Evolutionary conservation across 768 basidiomycete genomes (phyloP).

Genomic region (Amanita rubescens): DNA sequence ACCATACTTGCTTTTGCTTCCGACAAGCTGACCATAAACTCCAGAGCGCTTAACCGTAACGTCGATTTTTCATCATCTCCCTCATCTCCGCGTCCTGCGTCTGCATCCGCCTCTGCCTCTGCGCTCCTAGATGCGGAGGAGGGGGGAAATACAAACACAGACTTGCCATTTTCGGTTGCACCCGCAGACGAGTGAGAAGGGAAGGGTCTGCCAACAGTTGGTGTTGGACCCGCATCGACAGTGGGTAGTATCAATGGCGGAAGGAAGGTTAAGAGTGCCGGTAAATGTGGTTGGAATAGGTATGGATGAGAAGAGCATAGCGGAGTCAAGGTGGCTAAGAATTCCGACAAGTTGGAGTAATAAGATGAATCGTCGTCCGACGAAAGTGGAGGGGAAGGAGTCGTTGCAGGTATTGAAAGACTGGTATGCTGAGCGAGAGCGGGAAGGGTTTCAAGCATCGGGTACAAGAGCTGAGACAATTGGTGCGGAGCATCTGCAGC

Average conservation of each 20-base stretch:
- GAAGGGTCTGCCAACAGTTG: conserved; percentile 40
- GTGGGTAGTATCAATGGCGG: conserved; percentile 62
- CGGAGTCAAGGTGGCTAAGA: conserved; percentile 63
- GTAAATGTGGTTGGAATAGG: conserved; percentile 70
- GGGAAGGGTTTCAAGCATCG: conserved; percentile 72
- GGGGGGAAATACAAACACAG: conserved; percentile 36
- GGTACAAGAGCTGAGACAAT: conserved; percentile 57
- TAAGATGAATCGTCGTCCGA: conserved; percentile 19
- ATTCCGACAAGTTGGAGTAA: conserved; percentile 48
- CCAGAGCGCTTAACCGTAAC: conserved; percentile 65
- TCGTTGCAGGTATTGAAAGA: conserved; percentile 21
- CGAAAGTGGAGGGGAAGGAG: conserved; percentile 15
- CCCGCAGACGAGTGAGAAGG: conserved; percentile 16
- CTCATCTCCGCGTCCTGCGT: conserved; percentile 19
- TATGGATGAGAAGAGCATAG: conserved; percentile 59
- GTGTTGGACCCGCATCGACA: conserved; percentile 42
- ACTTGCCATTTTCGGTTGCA: conserved; percentile 16
- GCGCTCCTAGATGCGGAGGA: conserved; percentile 21
- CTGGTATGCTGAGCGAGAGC: conserved; percentile 30
- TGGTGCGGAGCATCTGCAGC: conserved; percentile 49
- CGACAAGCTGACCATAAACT: conserved; percentile 76
- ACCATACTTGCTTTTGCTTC: conserved; percentile 72
- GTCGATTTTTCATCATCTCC: conserved; percentile 63
- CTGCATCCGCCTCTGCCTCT: conserved; percentile 12
- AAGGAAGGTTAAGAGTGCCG: conserved; percentile 60